Percentiles rank a stretch among this genome's conserved stretches.
Conservation (phyloP, 164 flowering plant species). For the Santalum album region DNA sequence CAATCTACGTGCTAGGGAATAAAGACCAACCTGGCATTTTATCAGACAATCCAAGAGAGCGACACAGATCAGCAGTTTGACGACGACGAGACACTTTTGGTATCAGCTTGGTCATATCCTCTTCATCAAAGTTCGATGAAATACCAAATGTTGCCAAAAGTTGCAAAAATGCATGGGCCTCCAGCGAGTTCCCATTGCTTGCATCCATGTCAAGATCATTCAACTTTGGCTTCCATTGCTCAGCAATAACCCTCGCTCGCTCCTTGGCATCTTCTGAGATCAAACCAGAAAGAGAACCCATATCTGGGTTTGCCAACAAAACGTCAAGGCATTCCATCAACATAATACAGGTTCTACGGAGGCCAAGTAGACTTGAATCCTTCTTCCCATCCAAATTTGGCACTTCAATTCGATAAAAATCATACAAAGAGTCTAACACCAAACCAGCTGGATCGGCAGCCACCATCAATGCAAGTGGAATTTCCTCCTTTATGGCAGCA, state of each 20-base stretch:
- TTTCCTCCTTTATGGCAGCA: constrained; percentile 67
- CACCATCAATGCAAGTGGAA: constrained; percentile 68
- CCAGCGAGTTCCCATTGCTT: constrained; percentile 86
- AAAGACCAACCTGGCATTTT: no score
- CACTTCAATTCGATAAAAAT: constrained; percentile 53
- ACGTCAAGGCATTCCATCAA: constrained; percentile 80
- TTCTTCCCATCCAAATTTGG: constrained; percentile 60
- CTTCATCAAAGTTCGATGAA: constrained; percentile 66
- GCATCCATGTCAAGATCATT: constrained; percentile 73
- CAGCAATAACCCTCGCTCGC: constrained; percentile 70
- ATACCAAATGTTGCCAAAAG: constrained; percentile 77
- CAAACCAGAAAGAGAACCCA: constrained; percentile 28
- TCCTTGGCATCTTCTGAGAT: constrained; percentile 52
- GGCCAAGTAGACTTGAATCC: constrained; percentile 66
- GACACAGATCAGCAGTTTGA: constrained; percentile 83
- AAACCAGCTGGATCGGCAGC: constrained; percentile 61
- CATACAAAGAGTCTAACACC: constrained; percentile 66
- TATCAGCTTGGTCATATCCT: constrained; percentile 54
- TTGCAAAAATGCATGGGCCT: constrained; percentile 94
- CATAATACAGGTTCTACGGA: constrained; percentile 89
- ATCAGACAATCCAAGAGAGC: constrained; percentile 61
- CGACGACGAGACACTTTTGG: constrained; percentile 93
- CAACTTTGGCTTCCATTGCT: constrained; percentile 86
- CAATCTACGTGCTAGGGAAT: no score
- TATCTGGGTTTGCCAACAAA: constrained; percentile 28